Evolutionary conservation across 345 rosid genomes (phyloP).

Genomic region (Alliaria petiolata): DNA sequence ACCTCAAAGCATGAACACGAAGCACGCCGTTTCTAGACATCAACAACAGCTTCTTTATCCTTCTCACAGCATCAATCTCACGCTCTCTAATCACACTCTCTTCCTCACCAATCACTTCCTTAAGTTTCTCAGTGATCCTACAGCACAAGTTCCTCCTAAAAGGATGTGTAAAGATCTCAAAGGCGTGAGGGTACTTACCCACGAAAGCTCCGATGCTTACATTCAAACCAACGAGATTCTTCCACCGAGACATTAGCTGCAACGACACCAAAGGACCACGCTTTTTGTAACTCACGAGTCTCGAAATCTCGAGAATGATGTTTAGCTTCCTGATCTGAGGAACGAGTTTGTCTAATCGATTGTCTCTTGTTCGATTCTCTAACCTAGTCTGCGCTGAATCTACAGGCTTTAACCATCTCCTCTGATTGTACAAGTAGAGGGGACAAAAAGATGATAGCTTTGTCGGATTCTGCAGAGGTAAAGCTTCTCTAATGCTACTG

Average conservation of each 20-base stretch:
- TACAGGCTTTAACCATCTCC: slow-evolving; percentile 71
- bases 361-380: slow-evolving; percentile 65
- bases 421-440: slow-evolving; percentile 41
- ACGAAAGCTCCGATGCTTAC: slow-evolving; percentile 51
- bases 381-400: slow-evolving; percentile 79
- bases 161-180: slow-evolving; percentile 71
- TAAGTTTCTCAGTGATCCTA: slow-evolving; percentile 41
- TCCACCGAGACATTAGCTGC: slow-evolving; percentile 84
- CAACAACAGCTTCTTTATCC: slow-evolving; percentile 61
- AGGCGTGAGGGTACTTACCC: slow-evolving; percentile 64
- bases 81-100: slow-evolving; percentile 34
- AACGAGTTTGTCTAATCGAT: slow-evolving; percentile 55
- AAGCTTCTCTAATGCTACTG: slow-evolving; percentile 26
- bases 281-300: slow-evolving; percentile 55
- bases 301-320: slow-evolving; percentile 43
- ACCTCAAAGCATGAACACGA: slow-evolving; percentile 71
- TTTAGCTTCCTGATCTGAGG: slow-evolving; percentile 42
- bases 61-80: slow-evolving; percentile 45
- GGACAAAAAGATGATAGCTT: slow-evolving; percentile 40
- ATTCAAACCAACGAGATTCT: slow-evolving; percentile 61
- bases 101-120: slow-evolving; percentile 49
- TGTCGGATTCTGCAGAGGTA: background rate
- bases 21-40: slow-evolving; percentile 58
- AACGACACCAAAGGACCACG: slow-evolving; percentile 83
- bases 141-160: slow-evolving; percentile 57